A percentile compares a stretch with the other conserved stretches of the same genome.
These are phyloP conservation scores for Coemansia sp. DNA, from an alignment of 192 early-diverging fungal genomes.

Conservation along the genomic window DNA sequence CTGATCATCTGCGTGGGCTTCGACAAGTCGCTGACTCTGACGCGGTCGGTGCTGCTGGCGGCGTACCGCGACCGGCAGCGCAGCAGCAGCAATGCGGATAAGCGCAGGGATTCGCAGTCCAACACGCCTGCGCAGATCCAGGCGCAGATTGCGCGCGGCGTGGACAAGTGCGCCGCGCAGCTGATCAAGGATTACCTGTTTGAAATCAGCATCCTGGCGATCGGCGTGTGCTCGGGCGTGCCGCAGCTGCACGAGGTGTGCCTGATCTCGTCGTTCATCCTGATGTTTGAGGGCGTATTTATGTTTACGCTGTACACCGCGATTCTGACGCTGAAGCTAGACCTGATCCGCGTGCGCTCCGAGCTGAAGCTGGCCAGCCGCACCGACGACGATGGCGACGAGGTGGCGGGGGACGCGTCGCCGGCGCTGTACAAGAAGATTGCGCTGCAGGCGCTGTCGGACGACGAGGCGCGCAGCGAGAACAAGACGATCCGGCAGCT, in stretches of 20 bases:
- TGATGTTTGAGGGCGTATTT: conserved; percentile 77
- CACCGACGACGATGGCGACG: conserved; percentile 13
- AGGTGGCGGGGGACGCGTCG: conserved; percentile 17
- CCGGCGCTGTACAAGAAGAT: conserved; percentile 61
- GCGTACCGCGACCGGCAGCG: conserved; percentile 37
- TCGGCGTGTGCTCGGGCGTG: conserved; percentile 75
- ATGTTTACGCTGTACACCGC: conserved; percentile 87
- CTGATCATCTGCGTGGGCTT: conserved; percentile 89
- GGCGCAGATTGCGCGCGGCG: conserved; percentile 61
- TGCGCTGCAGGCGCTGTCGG: conserved; percentile 61
- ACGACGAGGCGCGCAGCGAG: conserved; percentile 52
- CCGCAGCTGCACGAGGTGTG: conserved; percentile 79
- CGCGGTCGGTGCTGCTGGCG: conserved; percentile 73
- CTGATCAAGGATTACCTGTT: conserved; percentile 78
- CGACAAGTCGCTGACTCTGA: conserved; percentile 80
- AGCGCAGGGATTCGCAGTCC: conserved; percentile 1
- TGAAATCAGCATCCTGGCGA: conserved; percentile 75
- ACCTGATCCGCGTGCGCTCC: conserved; percentile 59
- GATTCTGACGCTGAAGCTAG: conserved; percentile 84
- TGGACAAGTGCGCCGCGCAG: conserved; percentile 60
- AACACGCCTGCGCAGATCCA: conserved; percentile 56
- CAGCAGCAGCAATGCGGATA: conserved; percentile 3
- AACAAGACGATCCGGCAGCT: conserved; percentile 48
- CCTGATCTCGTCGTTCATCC: conserved; percentile 72
- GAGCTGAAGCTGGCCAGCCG: conserved; percentile 30